Percentiles rank a stretch among this genome's conserved stretches.
These are phyloP conservation scores for Penicillium rolfsii DNA, from an alignment of 2,329 filamentous ascomycete species.

Conservation along the genomic window DNA sequence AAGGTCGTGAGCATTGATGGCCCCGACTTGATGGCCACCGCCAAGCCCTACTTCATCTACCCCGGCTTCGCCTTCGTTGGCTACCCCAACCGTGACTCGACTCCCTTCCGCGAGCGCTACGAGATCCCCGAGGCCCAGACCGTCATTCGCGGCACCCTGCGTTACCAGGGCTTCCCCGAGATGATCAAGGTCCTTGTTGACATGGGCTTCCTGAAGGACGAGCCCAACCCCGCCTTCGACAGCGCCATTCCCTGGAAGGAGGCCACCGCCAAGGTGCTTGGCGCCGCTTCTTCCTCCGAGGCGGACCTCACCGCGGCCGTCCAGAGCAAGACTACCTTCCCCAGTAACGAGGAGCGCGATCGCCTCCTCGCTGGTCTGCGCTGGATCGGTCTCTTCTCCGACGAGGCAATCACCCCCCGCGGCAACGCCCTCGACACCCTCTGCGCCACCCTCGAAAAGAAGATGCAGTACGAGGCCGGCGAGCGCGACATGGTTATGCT, in stretches of 20 bases:
- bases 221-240: slow-evolving; percentile 66
- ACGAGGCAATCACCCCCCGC: slow-evolving; percentile 68
- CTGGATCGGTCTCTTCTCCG: slow-evolving; percentile 71
- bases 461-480: slow-evolving; percentile 82
- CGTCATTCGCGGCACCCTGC: slow-evolving; percentile 79
- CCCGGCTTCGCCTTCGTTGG: slow-evolving; percentile 86
- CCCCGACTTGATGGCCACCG: slow-evolving; percentile 77
- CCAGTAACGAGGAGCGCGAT: slow-evolving; percentile 67
- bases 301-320: slow-evolving; percentile 74
- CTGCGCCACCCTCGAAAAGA: slow-evolving; percentile 83
- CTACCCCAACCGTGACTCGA: slow-evolving; percentile 92
- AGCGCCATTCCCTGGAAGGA: slow-evolving; percentile 78
- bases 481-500: slow-evolving; percentile 82
- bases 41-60: slow-evolving; percentile 90
- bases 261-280: slow-evolving; percentile 76
- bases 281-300: slow-evolving; percentile 66
- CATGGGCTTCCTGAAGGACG: slow-evolving; percentile 82
- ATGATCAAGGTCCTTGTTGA: slow-evolving; percentile 87
- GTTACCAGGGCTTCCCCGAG: slow-evolving; percentile 88
- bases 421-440: slow-evolving; percentile 88
- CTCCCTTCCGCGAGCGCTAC: slow-evolving; percentile 85
- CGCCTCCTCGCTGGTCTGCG: slow-evolving; percentile 71
- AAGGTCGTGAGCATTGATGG: slow-evolving; percentile 68
- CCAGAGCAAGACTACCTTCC: slow-evolving; percentile 73
- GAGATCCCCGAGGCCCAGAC: slow-evolving; percentile 89